phyloP scores from a whole-genome alignment of 2,329 filamentous ascomycete genomes.

The Leptographium galeiforme region DNA sequence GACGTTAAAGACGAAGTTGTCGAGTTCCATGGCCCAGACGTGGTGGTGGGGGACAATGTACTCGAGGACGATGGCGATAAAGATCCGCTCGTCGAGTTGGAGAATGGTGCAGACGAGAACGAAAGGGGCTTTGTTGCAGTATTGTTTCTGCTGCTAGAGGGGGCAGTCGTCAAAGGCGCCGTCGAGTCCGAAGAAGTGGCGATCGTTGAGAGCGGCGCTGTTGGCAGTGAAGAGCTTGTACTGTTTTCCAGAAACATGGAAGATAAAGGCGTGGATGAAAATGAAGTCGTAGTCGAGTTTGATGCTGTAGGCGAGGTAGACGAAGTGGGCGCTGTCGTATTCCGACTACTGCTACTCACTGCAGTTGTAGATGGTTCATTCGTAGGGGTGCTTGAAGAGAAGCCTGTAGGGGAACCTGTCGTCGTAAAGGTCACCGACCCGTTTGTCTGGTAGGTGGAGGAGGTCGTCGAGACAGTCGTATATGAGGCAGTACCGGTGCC shows the following conservation, averaged over 20 bases:
- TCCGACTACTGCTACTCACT: too few relatives aligned
- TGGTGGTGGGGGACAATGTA: background rate
- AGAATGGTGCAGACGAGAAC: background rate
- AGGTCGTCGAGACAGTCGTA: background rate
- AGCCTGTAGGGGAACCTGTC: too few relatives aligned
- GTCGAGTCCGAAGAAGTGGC: background rate
- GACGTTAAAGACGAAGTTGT: background rate
- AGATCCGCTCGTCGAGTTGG: background rate
- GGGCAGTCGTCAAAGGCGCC: background rate
- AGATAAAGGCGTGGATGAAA: background rate
- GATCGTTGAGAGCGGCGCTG: background rate
- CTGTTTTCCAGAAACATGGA: background rate
- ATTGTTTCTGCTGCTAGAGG: background rate
- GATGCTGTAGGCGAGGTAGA: too few relatives aligned
- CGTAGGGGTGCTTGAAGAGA: too few relatives aligned
- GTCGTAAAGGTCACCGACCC: too few relatives aligned
- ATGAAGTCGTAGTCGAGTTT: background rate
- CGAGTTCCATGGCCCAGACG: background rate
- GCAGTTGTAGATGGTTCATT: too few relatives aligned
- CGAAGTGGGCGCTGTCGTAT: too few relatives aligned
- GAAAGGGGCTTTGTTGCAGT: background rate
- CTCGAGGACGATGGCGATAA: background rate
- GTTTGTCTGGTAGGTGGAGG: background rate
- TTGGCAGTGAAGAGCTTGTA: background rate
- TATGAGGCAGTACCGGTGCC: background rate